These are phyloP conservation scores for Candida broadrunensis DNA, from an alignment of 805 yeast species.

Conservation along the genomic window DNA sequence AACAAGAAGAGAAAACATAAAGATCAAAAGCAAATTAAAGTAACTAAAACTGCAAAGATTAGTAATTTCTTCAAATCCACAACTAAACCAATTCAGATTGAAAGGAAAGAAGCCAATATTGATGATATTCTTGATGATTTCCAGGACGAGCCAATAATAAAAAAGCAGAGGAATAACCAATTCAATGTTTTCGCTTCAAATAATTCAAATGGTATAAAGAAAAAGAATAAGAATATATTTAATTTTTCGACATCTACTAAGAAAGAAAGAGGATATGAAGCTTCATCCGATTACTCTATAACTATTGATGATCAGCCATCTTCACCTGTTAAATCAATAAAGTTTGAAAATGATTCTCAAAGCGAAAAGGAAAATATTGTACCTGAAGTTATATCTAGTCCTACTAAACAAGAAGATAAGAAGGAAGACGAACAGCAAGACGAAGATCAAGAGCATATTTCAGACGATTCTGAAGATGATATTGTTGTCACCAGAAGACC, in stretches of 20 bases:
- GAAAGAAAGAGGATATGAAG: conserved; percentile 12
- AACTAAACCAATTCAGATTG: conserved; percentile 26
- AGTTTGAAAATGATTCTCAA: conserved; percentile 3
- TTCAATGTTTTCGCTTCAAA: conserved; percentile 14
- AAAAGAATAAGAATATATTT: conserved; percentile 18
- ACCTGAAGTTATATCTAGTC: conserved; percentile 2
- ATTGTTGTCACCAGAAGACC: conserved; percentile 54
- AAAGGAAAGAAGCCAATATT: conserved; percentile 48
- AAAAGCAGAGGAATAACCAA: conserved; percentile 2
- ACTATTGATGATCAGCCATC: conserved; percentile 30
- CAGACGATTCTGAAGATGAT: conserved; percentile 55
- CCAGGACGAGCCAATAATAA: conserved; percentile 11
- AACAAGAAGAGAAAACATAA: conserved; percentile 18
- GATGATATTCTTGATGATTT: conserved; percentile 67
- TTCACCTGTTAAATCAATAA: conserved; percentile 31
- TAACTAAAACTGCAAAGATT: conserved; percentile 46
- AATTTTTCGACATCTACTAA: conserved; percentile 22
- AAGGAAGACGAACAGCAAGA: conserved; percentile 12
- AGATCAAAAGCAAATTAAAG: conserved; percentile 32
- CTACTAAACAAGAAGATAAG: neutral
- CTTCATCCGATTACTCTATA: conserved; percentile 18
- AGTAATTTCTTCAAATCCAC: conserved; percentile 49
- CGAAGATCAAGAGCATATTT: conserved; percentile 19
- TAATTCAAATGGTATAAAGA: conserved; percentile 11
- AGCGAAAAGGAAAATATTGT: conserved; percentile 12